A percentile compares a stretch with the other conserved stretches of the same genome.
These are phyloP conservation scores for Logfia minima DNA, from an alignment of 129 eudicot species.

Conservation along the genomic window DNA sequence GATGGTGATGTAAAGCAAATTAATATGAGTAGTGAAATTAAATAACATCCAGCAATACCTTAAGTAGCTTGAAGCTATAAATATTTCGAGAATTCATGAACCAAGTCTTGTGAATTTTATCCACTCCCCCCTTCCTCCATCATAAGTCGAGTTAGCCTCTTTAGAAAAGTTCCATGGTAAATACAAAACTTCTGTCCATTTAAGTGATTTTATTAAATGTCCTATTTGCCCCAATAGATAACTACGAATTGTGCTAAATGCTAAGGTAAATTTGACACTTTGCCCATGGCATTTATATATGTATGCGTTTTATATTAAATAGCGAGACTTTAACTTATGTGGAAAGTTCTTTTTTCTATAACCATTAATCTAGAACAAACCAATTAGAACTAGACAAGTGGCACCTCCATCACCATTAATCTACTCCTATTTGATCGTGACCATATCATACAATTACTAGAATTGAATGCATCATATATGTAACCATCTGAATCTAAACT, in stretches of 20 bases:
- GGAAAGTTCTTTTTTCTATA: not conserved
- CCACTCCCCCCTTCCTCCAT: conserved; percentile 1
- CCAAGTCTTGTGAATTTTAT: conserved; percentile 5
- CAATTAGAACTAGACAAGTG: conserved; percentile 10
- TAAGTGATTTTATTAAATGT: not conserved
- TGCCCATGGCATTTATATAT: not conserved
- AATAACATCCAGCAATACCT: conserved; percentile 8
- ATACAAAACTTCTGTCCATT: not conserved
- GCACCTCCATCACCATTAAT: conserved; percentile 1
- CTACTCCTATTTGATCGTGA: conserved; percentile 1
- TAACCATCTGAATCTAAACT: conserved; percentile 4
- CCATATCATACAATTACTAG: conserved; percentile 1
- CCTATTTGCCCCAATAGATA: not conserved
- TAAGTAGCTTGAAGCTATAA: not conserved
- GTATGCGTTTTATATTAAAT: not conserved
- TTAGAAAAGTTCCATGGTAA: not conserved
- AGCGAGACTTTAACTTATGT: not conserved
- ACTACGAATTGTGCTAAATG: not conserved
- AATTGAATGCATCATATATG: not conserved
- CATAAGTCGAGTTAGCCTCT: not conserved
- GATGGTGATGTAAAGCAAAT: conserved; percentile 9
- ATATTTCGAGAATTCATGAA: not conserved
- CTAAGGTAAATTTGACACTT: not conserved
- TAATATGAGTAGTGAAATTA: conserved; percentile 5
- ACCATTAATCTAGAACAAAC: conserved; percentile 4